Base-by-base conservation (phyloP, 495 filamentous ascomycete genomes). In the Melanomma pulvis-pyrius region DNA sequence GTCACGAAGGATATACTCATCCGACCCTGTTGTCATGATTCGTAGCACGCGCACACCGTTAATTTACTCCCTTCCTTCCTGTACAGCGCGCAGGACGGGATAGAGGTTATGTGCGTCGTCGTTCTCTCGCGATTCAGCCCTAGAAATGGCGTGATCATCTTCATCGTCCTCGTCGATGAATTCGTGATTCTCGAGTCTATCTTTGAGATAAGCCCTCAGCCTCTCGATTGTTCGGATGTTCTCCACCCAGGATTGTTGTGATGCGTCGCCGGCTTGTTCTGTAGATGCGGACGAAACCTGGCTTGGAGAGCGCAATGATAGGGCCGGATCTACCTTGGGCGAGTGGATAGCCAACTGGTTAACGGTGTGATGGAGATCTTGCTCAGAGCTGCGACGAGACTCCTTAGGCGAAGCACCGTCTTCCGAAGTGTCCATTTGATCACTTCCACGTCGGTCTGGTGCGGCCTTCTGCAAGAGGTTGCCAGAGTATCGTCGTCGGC, bases 401-500 rank as follows among this genome's bases (percentile, higher is more conserved):
- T 65, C 58, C 29, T 65, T 80, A 15, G 81, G 82, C 25, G 75
- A 55, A 67, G 79, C 78, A 69, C 72, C 57, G 69, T 86, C 82
- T 52, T 84, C 71, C n/a, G 84, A 82, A 1, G 82, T 82, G 36
- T 87, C 88, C 81, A 87, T 86, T 13, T 78, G 68, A 21, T 80
- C 74, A 54, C 28, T 75, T 70, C 34, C 61, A 53, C 70, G 71
- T 19, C 75, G 76, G 53, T 79, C 73, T 47, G 80, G 52, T 59
- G 72, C 57, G 11, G 66, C 85, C 69, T 88, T 88, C 78, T 97
- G 92, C 51, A 98, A 82, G 71, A 91, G 87, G 48, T 92, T 91
- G 56, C 92, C 92, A 24, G 90, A 93, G 77, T 92, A 93, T 32
- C 92, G 87, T 41, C 92, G 91, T 52, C 91, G 90, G 61, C 89